These are phyloP conservation scores for Sordariomycetes sp. DNA, from an alignment of 2,329 filamentous ascomycete genomes.

Conservation along the genomic window DNA sequence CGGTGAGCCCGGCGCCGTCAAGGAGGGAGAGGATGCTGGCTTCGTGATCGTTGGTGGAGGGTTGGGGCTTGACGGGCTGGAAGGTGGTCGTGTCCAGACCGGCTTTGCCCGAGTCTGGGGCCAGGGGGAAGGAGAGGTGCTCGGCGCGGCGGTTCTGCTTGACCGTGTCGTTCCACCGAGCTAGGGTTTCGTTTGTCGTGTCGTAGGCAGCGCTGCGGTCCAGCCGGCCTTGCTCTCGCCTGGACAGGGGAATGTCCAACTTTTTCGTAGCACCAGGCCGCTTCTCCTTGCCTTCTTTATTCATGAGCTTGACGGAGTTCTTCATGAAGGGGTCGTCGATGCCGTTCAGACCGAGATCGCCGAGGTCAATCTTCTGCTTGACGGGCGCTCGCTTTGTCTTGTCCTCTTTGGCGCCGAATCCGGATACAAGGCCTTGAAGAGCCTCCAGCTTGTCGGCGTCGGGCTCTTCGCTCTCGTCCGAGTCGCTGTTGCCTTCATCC, in stretches of 20 bases:
- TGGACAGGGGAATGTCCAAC: constrained; percentile 73
- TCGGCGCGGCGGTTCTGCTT: constrained; percentile 89
- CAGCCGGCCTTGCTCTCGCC: constrained; percentile 76
- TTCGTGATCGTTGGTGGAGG: constrained; percentile 71
- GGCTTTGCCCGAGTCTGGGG: constrained; percentile 56
- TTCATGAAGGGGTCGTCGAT: constrained; percentile 68
- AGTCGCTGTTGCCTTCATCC: constrained; percentile 35
- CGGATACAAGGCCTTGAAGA: constrained; percentile 60
- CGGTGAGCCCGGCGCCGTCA: constrained; percentile 71
- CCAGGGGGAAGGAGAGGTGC: constrained; percentile 78
- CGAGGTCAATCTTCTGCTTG: constrained; percentile 48
- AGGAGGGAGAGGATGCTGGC: constrained; percentile 80
- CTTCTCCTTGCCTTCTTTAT: constrained; percentile 47
- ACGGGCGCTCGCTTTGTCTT: constrained; percentile 31
- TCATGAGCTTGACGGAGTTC: constrained; percentile 68
- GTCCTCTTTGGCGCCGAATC: constrained; percentile 55
- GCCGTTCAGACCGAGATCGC: constrained; percentile 63
- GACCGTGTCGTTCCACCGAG: constrained; percentile 90
- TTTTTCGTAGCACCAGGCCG: constrained; percentile 46
- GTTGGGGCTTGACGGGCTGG: constrained; percentile 51
- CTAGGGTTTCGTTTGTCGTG: constrained; percentile 84
- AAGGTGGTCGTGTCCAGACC: constrained; percentile 55
- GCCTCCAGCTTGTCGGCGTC: constrained; percentile 52
- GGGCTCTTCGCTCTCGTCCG: constrained; percentile 39
- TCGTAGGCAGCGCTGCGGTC: constrained; percentile 77